Evolutionary conservation across 2,329 filamentous ascomycete genomes (phyloP).

Genomic region (Paraphaeosphaeria minitans): DNA sequence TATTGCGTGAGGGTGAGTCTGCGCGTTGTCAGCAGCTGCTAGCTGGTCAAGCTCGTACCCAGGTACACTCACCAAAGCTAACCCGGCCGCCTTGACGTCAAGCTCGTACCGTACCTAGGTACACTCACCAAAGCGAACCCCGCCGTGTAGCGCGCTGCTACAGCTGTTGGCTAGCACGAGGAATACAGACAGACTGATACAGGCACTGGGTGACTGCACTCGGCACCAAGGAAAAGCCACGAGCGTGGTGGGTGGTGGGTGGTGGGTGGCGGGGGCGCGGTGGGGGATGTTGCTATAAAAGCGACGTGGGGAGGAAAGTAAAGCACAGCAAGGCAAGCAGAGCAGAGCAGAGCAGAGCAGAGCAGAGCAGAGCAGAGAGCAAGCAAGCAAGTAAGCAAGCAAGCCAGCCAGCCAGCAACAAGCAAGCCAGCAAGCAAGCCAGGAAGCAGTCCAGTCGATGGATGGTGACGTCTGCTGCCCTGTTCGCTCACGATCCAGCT

Average conservation of each 20-base stretch:
- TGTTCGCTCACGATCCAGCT: constrained; percentile 3
- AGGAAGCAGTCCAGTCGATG: no score
- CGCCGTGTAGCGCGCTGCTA: neutral
- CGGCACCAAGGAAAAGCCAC: neutral
- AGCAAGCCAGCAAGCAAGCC: neutral
- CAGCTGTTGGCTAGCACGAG: neutral
- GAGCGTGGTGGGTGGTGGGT: neutral
- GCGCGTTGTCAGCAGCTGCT: constrained; percentile 1
- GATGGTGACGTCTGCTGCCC: constrained; percentile 8
- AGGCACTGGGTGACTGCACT: neutral
- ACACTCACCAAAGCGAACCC: constrained; percentile 5
- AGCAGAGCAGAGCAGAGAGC: no score
- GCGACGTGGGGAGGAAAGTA: constrained; percentile 5
- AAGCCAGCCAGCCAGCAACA: no score
- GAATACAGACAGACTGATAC: neutral
- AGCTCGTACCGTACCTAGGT: no score
- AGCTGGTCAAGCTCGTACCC: no score
- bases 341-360: no score
- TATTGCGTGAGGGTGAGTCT: neutral
- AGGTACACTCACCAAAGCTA: constrained; percentile 5
- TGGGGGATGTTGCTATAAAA: neutral
- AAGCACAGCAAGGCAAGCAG: no score
- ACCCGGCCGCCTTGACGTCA: no score
- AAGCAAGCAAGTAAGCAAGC: no score
- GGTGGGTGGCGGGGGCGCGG: no score